phyloP scores from a whole-genome alignment of 176 grass and related monocot species.

The Oryza punctata region DNA sequence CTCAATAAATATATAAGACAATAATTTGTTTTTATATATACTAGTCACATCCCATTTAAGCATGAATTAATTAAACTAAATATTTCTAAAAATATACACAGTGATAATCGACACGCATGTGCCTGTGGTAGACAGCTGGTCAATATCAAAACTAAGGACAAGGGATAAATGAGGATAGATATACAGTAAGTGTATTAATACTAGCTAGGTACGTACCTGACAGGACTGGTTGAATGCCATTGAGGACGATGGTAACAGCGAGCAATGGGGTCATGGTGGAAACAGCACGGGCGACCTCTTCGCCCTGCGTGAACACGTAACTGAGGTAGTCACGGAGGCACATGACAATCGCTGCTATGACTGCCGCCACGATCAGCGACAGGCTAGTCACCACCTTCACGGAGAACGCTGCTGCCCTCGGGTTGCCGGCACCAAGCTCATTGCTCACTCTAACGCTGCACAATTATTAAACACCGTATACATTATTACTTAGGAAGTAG shows the following conservation, averaged over 20 bases:
- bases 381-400: not conserved
- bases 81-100: too few species aligned
- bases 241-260: conserved; percentile 55
- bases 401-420: conserved; percentile 26
- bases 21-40: too few species aligned
- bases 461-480: too few species aligned
- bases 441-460: conserved; percentile 3
- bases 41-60: too few species aligned
- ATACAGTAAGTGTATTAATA: too few species aligned
- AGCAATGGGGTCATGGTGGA: conserved; percentile 34
- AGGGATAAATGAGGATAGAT: too few species aligned
- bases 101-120: too few species aligned
- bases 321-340: conserved; percentile 35
- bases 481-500: too few species aligned
- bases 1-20: too few species aligned
- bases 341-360: conserved; percentile 16
- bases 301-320: conserved; percentile 31
- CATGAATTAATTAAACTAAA: too few species aligned
- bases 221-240: conserved; percentile 67
- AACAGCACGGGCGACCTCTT: conserved; percentile 22
- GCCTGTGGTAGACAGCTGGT: too few species aligned
- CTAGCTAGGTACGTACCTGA: conserved; percentile 40
- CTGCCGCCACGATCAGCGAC: not conserved
- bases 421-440: conserved; percentile 23
- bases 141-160: too few species aligned